Evolutionary conservation across 345 rosid genomes (phyloP), one percentile per base, ranked within the genome.

Genomic region (Moricandia moricandioides): DNA sequence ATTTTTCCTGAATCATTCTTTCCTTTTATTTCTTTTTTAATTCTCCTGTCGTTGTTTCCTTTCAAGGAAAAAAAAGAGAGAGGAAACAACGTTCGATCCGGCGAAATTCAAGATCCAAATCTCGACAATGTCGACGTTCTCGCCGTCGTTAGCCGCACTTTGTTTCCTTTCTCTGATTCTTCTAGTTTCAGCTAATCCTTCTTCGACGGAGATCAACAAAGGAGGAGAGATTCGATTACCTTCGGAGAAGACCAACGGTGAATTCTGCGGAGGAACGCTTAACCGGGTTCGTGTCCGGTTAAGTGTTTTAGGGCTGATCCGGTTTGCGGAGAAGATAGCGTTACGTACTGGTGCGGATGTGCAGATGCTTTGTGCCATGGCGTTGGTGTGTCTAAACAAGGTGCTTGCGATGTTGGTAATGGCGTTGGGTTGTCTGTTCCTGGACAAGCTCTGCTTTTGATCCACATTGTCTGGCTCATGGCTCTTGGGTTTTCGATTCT

Each of bases 301-400:
- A 92, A 82, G 26, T 95, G 99, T 79, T 92, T 95, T 72, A 78
- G 92, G 18, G 79, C 91, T 8, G 92, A 92, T 56, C 99, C 98
- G 14, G 98, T 92, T 16, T 95, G 99, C 43, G 98, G 98, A 2
- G 87, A 75, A 26, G 85, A 92, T 71, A 88, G 96, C 26, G 88
- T 88, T 67, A 95, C 97, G 39, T 95, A 95, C 79, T 95, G 99
- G 99, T 95, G 99, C 68, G 99, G 99, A 21, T 90, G 99, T 72
- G 70, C 82, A 6, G 94, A 95, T 62, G 99, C 99, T 6, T 52
- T 67, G 51, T 95, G 99, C 31, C 80, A 83, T 5, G 94, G 96
- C 1, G 85, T 82, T 77, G 47, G 78, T 18, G 98, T 90, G 3
- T 84, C 83, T 3, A 92, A 90, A 77, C 66, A 64, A 31, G 98